Conservation (phyloP, 2,329 filamentous ascomycete species). For the Phyllosticta citrichinensis region DNA sequence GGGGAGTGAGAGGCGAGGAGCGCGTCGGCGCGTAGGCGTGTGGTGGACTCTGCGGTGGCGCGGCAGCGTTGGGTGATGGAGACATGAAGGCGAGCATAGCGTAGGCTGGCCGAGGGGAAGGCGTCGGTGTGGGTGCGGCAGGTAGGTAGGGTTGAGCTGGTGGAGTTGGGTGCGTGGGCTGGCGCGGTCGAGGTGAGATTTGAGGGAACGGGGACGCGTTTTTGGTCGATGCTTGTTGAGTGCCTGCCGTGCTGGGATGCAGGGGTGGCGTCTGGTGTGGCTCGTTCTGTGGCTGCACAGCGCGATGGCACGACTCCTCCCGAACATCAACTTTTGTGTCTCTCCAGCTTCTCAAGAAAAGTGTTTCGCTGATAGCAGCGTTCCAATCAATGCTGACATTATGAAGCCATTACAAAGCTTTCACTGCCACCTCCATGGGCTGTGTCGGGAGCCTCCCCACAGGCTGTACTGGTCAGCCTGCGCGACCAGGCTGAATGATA, state of each 20-base stretch:
- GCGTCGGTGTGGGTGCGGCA: not conserved
- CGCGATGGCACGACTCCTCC: no score
- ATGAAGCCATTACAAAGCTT: not conserved
- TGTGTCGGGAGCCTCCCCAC: not conserved
- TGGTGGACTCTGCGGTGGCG: not conserved
- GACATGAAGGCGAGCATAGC: constrained; percentile 6
- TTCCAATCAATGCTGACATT: no score
- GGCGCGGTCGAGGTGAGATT: not conserved
- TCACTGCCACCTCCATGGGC: not conserved
- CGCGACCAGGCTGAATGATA: not conserved
- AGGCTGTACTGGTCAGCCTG: not conserved
- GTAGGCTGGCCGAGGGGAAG: not conserved
- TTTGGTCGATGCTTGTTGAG: not conserved
- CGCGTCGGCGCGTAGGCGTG: constrained; percentile 9
- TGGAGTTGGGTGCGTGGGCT: not conserved
- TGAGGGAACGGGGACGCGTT: constrained; percentile 3
- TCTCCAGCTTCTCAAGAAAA: not conserved
- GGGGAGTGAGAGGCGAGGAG: constrained; percentile 8
- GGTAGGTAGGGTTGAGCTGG: not conserved
- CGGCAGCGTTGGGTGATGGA: not conserved
- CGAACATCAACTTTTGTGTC: not conserved
- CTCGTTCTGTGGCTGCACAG: not conserved
- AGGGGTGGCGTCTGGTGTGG: not conserved
- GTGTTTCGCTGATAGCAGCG: not conserved
- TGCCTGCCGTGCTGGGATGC: not conserved